Evolutionary conservation across 78 protist species (phyloP).

Genomic region (Dictyostelium discoideum): dicty_2.7 NC_007091.3:3816001-3816500

Average conservation of each 20-base stretch:
- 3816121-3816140: constrained; percentile 32
- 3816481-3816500: constrained; percentile 44
- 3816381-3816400: constrained; percentile 56
- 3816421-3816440: constrained; percentile 70
- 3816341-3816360: constrained; percentile 46
- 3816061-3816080: neutral
- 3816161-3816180: constrained; percentile 17
- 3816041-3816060: neutral
- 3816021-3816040: neutral
- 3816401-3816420: constrained; percentile 59
- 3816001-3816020: neutral
- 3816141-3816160: constrained; percentile 50
- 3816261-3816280: neutral
- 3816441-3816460: constrained; percentile 65
- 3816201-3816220: neutral
- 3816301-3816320: neutral
- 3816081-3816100: too few relatives aligned
- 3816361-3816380: constrained; percentile 60
- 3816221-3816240: too few relatives aligned
- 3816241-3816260: neutral
- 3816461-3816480: constrained; percentile 73
- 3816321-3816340: constrained; percentile 61
- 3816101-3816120: constrained; percentile 46
- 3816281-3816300: too few relatives aligned
- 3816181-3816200: constrained; percentile 59